Evolutionary conservation across 257 asterid species (phyloP).

Genomic region (Nicotiana otophora): DNA sequence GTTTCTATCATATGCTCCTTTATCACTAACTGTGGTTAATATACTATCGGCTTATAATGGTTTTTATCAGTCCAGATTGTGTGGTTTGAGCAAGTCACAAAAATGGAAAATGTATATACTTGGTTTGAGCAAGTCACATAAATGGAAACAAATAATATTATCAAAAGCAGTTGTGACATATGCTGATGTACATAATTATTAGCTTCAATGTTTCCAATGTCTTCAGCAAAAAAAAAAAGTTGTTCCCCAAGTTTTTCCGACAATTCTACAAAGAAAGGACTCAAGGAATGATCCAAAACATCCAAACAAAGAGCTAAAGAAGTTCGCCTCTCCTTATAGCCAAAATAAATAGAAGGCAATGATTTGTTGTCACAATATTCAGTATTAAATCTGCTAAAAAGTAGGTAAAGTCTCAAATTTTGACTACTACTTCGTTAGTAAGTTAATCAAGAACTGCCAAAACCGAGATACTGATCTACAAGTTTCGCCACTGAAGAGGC

Average conservation of each 20-base stretch:
- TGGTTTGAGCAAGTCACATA: neutral
- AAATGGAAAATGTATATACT: neutral
- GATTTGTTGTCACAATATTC: neutral
- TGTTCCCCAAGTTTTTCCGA: neutral
- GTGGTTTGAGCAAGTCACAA: neutral
- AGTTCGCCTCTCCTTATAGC: neutral
- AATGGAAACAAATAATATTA: neutral
- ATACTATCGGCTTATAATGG: too few species aligned
- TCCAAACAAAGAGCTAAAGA: neutral
- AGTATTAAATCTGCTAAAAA: neutral
- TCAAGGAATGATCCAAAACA: neutral
- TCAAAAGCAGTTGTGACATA: neutral
- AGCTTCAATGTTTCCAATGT: neutral
- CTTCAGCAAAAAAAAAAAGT: too few species aligned
- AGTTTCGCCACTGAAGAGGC: slow-evolving; percentile 64
- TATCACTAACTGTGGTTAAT: too few species aligned
- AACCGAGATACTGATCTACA: slow-evolving; percentile 63
- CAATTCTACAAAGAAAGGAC: neutral
- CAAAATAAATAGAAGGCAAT: neutral
- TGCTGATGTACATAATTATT: neutral
- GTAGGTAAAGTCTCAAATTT: neutral
- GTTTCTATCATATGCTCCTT: too few species aligned
- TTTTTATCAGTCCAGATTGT: too few species aligned
- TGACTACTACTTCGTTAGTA: neutral
- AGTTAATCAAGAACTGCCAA: slow-evolving; percentile 15